Percentiles rank a stretch among this genome's conserved stretches.
These are phyloP conservation scores for Pseudogymnoascus sp. DNA, from an alignment of 2,329 filamentous ascomycete species.

Conservation along the genomic window DNA sequence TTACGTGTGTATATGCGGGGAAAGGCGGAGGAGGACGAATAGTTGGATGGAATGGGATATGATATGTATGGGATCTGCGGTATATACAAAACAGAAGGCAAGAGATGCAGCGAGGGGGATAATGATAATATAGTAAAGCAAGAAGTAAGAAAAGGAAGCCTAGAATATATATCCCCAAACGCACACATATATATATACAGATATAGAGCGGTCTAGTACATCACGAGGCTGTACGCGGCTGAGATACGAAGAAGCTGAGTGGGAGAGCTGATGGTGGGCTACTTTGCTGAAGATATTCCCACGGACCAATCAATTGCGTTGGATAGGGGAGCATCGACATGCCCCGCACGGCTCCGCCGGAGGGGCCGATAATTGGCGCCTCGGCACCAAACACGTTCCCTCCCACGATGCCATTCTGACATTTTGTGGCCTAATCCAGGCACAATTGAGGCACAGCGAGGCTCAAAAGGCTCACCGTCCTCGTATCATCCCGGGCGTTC, in stretches of 20 bases:
- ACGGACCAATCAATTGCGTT: not conserved
- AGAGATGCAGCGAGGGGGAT: not conserved
- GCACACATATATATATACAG: not conserved
- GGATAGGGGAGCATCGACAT: not conserved
- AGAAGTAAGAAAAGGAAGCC: not conserved
- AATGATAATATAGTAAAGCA: not conserved
- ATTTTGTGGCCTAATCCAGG: not conserved
- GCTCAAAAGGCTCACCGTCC: not conserved
- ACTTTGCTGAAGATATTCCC: not conserved
- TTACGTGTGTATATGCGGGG: not conserved
- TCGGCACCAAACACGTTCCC: not conserved
- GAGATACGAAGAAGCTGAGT: conserved; percentile 1
- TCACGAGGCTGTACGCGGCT: not conserved
- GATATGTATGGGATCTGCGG: not conserved
- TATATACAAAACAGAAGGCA: not conserved
- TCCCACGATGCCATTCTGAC: not conserved
- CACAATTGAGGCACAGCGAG: not conserved
- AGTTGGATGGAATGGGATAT: not conserved
- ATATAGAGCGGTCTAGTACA: not conserved
- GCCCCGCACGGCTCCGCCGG: not conserved
- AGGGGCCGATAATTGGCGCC: conserved; percentile 3
- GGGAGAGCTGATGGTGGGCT: not conserved
- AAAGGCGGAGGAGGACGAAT: not conserved
- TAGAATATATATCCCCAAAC: not conserved
- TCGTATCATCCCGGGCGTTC: not conserved